A percentile compares a stretch with the other conserved stretches of the same genome.
phyloP scores from a whole-genome alignment of 2,329 filamentous ascomycete genomes.

The Bipolaris gigantea region DNA sequence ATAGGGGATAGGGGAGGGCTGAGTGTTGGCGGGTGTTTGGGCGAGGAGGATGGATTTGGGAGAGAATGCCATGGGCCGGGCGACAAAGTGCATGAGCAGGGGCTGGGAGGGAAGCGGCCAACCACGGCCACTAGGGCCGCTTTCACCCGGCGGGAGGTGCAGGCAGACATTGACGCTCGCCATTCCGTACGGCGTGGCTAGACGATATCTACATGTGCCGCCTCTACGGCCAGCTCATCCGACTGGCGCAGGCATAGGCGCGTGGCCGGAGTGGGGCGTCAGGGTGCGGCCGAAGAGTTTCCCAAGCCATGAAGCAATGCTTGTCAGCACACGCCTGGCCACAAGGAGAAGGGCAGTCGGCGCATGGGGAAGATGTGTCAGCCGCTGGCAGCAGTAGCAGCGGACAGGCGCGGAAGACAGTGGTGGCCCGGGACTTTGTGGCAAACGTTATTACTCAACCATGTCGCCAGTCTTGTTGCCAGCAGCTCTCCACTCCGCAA shows the following conservation, averaged over 20 bases:
- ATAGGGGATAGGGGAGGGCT: background rate
- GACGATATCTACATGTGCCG: too few species aligned
- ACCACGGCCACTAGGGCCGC: constrained; percentile 4
- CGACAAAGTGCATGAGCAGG: constrained; percentile 6
- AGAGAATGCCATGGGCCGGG: constrained; percentile 9
- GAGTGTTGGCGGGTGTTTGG: background rate
- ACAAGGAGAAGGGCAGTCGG: constrained; percentile 1
- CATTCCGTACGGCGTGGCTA: background rate
- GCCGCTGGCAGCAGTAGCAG: constrained; percentile 11
- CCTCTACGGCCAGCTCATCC: too few species aligned
- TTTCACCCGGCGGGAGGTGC: constrained; percentile 3
- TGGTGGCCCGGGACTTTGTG: background rate
- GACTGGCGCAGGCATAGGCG: background rate
- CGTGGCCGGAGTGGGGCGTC: background rate
- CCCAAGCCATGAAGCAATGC: background rate
- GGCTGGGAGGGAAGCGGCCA: background rate
- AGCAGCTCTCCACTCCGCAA: background rate
- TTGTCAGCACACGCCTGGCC: constrained; percentile 3
- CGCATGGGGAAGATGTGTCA: constrained; percentile 1
- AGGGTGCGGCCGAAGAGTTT: background rate
- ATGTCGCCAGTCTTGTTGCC: background rate
- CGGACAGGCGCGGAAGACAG: background rate
- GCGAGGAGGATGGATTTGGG: constrained; percentile 6
- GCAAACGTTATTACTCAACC: background rate
- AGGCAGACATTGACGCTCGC: background rate